Conservation (phyloP, 73 alveolate species). For the Paramecium primaurelia region DNA sequence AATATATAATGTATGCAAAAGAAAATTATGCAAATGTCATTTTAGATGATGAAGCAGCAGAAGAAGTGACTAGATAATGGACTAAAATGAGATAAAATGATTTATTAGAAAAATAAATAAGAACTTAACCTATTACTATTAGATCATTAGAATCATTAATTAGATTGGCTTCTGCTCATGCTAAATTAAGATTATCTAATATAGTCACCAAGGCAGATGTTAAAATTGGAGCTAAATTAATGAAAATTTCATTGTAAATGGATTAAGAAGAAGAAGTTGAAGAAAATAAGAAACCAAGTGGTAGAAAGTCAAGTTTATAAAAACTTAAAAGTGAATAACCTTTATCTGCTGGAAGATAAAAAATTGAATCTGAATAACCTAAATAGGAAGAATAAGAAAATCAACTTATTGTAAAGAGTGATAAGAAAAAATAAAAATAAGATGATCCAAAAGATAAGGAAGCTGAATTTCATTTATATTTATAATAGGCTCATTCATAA, state of each 20-base stretch:
- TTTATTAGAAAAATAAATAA: slow-evolving; percentile 68
- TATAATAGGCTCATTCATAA: neutral
- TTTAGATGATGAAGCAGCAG: slow-evolving; percentile 78
- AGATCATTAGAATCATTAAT: slow-evolving; percentile 96
- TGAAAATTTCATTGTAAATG: neutral
- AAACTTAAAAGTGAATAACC: neutral
- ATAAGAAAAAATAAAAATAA: neutral
- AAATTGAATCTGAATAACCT: neutral
- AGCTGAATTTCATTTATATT: neutral
- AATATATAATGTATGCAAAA: slow-evolving; percentile 90
- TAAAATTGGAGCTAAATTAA: slow-evolving; percentile 70
- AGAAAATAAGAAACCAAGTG: neutral
- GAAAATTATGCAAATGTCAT: slow-evolving; percentile 72
- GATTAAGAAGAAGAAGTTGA: neutral
- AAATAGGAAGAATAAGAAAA: slow-evolving; percentile 7
- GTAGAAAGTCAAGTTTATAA: neutral
- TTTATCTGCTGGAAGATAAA: neutral
- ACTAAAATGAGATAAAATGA: slow-evolving; percentile 82
- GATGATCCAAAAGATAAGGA: neutral
- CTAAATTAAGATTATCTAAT: slow-evolving; percentile 84
- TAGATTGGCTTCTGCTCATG: slow-evolving; percentile 95
- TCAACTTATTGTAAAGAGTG: slow-evolving; percentile 24
- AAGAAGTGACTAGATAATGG: slow-evolving; percentile 84
- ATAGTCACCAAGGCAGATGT: slow-evolving; percentile 78
- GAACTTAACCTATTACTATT: slow-evolving; percentile 88